Percentiles rank a stretch among this genome's conserved stretches.
Conservation (phyloP, 768 basidiomycete genomes). For the Mycena filopes region DNA sequence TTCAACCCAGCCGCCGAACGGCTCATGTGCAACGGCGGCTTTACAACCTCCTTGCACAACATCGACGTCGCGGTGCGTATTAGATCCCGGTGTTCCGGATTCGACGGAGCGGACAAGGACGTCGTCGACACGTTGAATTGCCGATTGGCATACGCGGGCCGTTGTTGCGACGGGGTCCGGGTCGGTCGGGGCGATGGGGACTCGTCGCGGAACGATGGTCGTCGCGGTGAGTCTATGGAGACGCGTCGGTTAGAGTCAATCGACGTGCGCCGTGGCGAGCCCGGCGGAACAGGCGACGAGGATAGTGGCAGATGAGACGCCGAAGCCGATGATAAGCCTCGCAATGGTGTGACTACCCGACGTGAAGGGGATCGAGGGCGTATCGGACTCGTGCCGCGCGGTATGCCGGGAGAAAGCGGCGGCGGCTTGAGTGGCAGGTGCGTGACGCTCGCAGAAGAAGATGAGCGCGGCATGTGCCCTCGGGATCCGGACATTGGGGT, state of each 20-base stretch:
- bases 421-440: conserved; percentile 53
- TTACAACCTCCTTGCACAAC: conserved; percentile 73
- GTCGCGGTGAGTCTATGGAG: conserved; percentile 48
- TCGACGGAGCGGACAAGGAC: conserved; percentile 60
- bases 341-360: conserved; percentile 53
- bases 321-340: conserved; percentile 60
- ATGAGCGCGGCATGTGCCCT: conserved; percentile 44
- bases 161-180: conserved; percentile 58
- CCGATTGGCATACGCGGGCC: conserved; percentile 60
- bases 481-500: conserved; percentile 54
- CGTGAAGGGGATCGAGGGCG: conserved; percentile 56
- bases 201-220: conserved; percentile 50
- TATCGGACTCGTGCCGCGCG: conserved; percentile 52
- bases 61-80: conserved; percentile 72
- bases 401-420: conserved; percentile 51
- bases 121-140: conserved; percentile 70
- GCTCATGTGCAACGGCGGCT: conserved; percentile 66
- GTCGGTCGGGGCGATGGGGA: conserved; percentile 58
- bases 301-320: conserved; percentile 62
- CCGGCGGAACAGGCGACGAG: conserved; percentile 41
- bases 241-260: conserved; percentile 38
- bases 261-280: conserved; percentile 48
- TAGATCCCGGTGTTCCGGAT: conserved; percentile 72
- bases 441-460: conserved; percentile 53
- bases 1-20: conserved; percentile 58